A percentile compares a stretch with the other conserved stretches of the same genome.
Evolutionary conservation across 768 basidiomycete genomes (phyloP).

Genomic region (Leucocoprinus leucothites): DNA sequence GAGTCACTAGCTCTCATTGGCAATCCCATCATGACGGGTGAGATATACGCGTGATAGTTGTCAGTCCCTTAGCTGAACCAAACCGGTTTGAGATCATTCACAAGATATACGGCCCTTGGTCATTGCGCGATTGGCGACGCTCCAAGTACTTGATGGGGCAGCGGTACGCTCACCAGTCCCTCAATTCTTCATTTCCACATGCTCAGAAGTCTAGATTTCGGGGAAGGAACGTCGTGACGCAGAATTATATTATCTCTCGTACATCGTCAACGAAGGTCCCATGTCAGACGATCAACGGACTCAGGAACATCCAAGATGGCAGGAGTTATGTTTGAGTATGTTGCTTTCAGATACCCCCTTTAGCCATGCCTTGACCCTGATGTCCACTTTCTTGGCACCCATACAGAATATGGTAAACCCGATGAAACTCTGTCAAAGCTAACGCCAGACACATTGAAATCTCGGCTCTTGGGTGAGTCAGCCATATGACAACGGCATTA

Average conservation of each 20-base stretch:
- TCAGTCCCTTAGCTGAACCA: slow-evolving; percentile 2
- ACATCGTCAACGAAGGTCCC: slow-evolving; percentile 47
- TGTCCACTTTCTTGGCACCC: neutral
- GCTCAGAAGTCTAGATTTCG: slow-evolving; percentile 48
- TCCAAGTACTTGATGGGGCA: slow-evolving; percentile 62
- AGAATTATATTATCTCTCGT: slow-evolving; percentile 80
- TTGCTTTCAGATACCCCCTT: slow-evolving; percentile 7
- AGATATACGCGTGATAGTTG: slow-evolving; percentile 15
- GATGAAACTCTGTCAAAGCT: slow-evolving; percentile 29
- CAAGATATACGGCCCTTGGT: slow-evolving; percentile 53
- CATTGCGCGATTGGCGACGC: slow-evolving; percentile 65
- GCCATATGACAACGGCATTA: neutral
- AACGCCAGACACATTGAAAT: slow-evolving; percentile 51
- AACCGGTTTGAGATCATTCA: slow-evolving; percentile 32
- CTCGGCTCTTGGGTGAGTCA: slow-evolving; percentile 56
- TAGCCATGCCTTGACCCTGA: neutral
- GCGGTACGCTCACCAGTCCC: slow-evolving; percentile 36
- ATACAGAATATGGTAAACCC: slow-evolving; percentile 57
- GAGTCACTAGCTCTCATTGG: slow-evolving; percentile 56
- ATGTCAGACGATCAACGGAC: slow-evolving; percentile 38
- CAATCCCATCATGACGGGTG: slow-evolving; percentile 64
- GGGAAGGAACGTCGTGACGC: slow-evolving; percentile 71
- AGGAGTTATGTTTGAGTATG: slow-evolving; percentile 59
- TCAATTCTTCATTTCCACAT: neutral
- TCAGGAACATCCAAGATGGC: slow-evolving; percentile 63